Percentiles rank a stretch among this genome's conserved stretches.
Conservation (phyloP, 805 yeast genomes). For the Kregervanrija pseudodelftensis region DNA sequence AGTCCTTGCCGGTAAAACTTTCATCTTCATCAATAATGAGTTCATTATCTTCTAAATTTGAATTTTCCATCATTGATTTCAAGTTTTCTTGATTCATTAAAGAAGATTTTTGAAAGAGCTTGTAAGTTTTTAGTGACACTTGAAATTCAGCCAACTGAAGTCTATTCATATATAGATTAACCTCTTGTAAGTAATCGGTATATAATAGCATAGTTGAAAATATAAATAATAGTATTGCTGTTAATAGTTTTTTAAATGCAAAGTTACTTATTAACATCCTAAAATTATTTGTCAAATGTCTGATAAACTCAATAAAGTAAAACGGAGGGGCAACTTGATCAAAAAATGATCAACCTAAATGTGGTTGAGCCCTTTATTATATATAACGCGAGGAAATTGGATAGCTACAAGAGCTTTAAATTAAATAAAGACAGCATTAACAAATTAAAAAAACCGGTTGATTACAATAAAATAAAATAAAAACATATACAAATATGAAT, state of each 20-base stretch:
- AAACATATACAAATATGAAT: too few species aligned
- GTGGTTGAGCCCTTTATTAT: too few species aligned
- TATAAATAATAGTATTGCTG: constrained; percentile 15
- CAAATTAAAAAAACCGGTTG: too few species aligned
- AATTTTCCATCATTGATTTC: neutral
- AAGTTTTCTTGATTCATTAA: constrained; percentile 4
- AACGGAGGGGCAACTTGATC: too few species aligned
- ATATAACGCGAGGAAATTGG: too few species aligned
- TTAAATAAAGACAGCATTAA: too few species aligned
- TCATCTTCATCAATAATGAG: constrained; percentile 1
- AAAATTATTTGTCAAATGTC: too few species aligned
- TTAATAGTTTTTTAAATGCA: constrained; percentile 14
- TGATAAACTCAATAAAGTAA: too few species aligned
- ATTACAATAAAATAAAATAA: too few species aligned
- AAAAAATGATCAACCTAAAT: too few species aligned
- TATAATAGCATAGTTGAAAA: constrained; percentile 20
- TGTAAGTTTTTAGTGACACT: constrained; percentile 18
- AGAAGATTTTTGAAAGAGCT: constrained; percentile 11
- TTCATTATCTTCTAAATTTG: constrained; percentile 1
- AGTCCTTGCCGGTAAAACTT: constrained; percentile 1
- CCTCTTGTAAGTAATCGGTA: constrained; percentile 23
- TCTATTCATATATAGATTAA: constrained; percentile 20
- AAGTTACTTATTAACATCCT: constrained; percentile 15
- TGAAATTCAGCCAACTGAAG: constrained; percentile 16
- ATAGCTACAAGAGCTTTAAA: too few species aligned